Evolutionary conservation across 2,329 filamentous ascomycete genomes (phyloP).

Genomic region (Cladosporium sp.): DNA sequence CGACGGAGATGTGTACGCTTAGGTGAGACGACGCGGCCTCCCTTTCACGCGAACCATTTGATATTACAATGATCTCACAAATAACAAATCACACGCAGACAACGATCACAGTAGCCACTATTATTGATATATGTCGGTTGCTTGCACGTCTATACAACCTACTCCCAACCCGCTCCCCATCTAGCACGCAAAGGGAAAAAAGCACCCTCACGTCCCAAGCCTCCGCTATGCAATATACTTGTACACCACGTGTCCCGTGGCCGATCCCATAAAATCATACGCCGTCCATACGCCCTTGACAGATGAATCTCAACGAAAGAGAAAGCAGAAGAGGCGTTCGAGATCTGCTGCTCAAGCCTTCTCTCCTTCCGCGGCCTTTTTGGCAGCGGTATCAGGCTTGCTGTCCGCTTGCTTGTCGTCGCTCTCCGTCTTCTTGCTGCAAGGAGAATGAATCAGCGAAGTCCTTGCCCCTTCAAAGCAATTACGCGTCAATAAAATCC

Average conservation of each 20-base stretch:
- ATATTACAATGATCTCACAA: not conserved
- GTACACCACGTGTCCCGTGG: conserved; percentile 8
- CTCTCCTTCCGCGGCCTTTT: conserved; percentile 2
- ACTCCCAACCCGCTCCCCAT: not conserved
- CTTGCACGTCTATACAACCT: conserved; percentile 21
- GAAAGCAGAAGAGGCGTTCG: not conserved
- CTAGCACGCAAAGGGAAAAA: conserved; percentile 1
- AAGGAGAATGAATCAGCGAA: conserved; percentile 32
- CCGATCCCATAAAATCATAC: conserved; percentile 9
- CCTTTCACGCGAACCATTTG: not conserved
- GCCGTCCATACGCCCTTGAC: conserved; percentile 9
- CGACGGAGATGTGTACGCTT: not conserved
- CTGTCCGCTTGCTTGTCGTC: conserved; percentile 20
- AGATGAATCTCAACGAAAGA: not conserved
- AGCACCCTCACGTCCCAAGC: not conserved
- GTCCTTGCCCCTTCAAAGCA: conserved; percentile 28
- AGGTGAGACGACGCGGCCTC: not conserved
- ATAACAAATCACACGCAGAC: not conserved
- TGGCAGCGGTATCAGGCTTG: conserved; percentile 11
- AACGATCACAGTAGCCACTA: not conserved
- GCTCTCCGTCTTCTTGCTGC: conserved; percentile 24
- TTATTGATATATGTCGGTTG: conserved; percentile 3
- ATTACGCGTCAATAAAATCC: conserved; percentile 4
- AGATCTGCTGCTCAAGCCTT: not conserved
- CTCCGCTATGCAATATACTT: conserved; percentile 21